Evolutionary conservation across 2,329 filamentous ascomycete genomes (phyloP), one percentile per base, ranked within the genome.

Genomic region (Aspergillus niger): DNA sequence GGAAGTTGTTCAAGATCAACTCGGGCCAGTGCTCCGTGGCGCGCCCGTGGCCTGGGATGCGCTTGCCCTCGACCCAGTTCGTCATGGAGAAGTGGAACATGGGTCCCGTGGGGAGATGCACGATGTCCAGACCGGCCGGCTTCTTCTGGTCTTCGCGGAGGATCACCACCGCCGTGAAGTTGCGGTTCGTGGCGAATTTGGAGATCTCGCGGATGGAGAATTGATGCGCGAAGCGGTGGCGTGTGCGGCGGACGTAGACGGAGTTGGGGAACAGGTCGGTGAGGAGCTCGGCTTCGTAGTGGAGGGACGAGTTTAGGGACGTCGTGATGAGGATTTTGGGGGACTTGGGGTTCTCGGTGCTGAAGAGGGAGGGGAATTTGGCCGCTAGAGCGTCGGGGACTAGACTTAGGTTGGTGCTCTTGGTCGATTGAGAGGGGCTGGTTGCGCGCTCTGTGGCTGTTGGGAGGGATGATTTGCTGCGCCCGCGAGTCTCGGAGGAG

Each of bases 281-380:
- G 62, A 98, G 85, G 43, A 92, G 83, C 61, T 90, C 78, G 52
- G 92, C 93, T 81, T 96, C 87, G 63, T 89, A 78, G 81, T 99
- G 94, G 11, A 98, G 86, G 1, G 89, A 94, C 11, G 91, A 92
- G 79, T 97, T 93, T 70, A 97, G 83, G 11, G 88, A 91, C 7
- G 95, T 98, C 0, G 95, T 99, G 72, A 99, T 85, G 41, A 99
- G 87, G 65, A 98, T 88, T 78, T 97, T 96, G 55, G 95, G 93
- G 61, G 79, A 77, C 58, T 81, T 84, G 51, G 82, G 85, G 36
- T 82, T 70, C 63, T 79, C 74, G 13, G 70, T 68, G 30, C 85
- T 67, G 77, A 87, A 89, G 24, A 88, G 80, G 6, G 79, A 76
- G 3, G 84, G 86, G 70, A 88, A 89, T 73, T 85, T 86, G 47